Evolutionary conservation across 148 eudicot genomes (phyloP), one percentile per base, ranked within the genome.

Genomic region (Vaccinium darrowii): DNA sequence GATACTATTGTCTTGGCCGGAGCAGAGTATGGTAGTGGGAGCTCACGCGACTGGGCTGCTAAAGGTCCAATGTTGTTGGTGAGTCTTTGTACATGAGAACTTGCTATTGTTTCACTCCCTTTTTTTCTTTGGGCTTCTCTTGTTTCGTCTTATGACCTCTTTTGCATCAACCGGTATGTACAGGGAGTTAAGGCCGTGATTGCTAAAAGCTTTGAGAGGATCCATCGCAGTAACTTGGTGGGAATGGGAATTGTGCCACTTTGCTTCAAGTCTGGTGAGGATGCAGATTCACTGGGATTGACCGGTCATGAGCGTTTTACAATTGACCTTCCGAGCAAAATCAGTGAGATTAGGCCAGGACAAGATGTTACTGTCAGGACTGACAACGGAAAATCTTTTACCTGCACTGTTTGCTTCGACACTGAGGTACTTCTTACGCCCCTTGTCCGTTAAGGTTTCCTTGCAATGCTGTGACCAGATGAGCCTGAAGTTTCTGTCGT

Each of bases 161-260:
- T 54, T 76, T 1, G 19, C 7, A 15, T 72, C 27, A 5, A 19
- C 15, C 21, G 10, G 15, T 9, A 47, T 33, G 13, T 78, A 84
- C 83, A 90, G 92, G 92, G 92, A 21, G 90, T 90, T 56, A 90
- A 90, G 84, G 92, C 92, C 36, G 90, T 90, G 63, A 90, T 90
- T 83, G 87, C 92, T 63, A 90, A 90, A 76, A 86, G 89, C 67
- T 90, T 88, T 84, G 92, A 90, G 79, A 88, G 90, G 87, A 90
- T 90, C 85, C 92, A 90, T 47, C 86, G 90, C 5, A 90, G 92
- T 63, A 88, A 90, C 74, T 89, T 90, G 85, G 92, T 90, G 12
- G 92, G 92, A 23, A 90, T 90, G 92, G 92, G 92, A n/a, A 88
- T 90, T 53, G 78, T 90, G 53, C 92, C 92, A 19, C 87, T 90